Evolutionary conservation across 495 filamentous ascomycete species (phyloP), one percentile per base, ranked within the genome.

Genomic region (Amphirosellinia nigrospora): DNA sequence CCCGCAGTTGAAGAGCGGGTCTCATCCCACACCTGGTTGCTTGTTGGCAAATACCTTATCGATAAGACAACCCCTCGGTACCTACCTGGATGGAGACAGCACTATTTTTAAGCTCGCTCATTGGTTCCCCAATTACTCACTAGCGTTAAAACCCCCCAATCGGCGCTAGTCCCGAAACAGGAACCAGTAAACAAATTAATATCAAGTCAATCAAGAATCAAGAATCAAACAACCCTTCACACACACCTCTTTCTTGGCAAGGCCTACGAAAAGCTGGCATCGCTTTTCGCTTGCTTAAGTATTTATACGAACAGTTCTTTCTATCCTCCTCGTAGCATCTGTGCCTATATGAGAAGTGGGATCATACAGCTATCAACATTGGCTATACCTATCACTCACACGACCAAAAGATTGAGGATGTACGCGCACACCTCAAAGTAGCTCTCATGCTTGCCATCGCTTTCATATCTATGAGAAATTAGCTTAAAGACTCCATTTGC

Each of bases 121-220:
- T 58, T 58, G 55, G 53, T 32, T 21, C 30, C 32, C 15, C 30
- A 11, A 3, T 36, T 52, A 52, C 1, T 6, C 28, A 13, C 9
- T 28, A 26, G n/a, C 3, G 34, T 36, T n/a, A n/a, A 15, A 26
- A 1, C n/a, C 8, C 23, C 41, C n/a, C 10, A 5, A 13, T 5
- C 15, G 1, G 36, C 11, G 11, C 59, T 64, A 71, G 39, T 66
- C 76, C 69, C 30, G 41, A 72, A 74, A 48, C 41, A 68, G 76
- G 63, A 78, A 70, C 69, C 23, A 78, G 74, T 78, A 78, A 78
- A 78, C 74, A 78, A 70, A 38, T 67, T 36, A 68, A 7, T 53
- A 39, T 52, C 65, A 66, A 21, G 36, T 26, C 32, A 0, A 21
- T 30, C 6, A 15, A 55, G 30, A 15, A 58, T 58, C 30, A 58